Evolutionary conservation across 257 asterid genomes (phyloP), one percentile per base, ranked within the genome.

Genomic region (Anisodus tanguticus): DNA sequence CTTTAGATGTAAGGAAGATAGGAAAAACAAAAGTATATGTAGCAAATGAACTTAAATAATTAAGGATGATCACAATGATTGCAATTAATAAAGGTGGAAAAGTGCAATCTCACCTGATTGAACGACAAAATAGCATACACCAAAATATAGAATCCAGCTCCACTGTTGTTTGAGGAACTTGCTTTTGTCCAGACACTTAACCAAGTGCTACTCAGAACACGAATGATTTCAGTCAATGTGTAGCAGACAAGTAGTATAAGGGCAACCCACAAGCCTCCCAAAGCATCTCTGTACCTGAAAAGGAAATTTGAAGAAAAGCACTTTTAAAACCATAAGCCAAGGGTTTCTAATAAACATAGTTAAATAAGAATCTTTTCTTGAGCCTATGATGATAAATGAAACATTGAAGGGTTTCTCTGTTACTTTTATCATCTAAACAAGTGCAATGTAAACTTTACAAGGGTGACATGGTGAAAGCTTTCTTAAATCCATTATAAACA

Each of bases 171-270:
- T 22, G 90, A 82, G 81, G 92, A 88, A 88, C 97, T 91, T 86
- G 91, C 92, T 84, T 93, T 91, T 19, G 99, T 94, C 99, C 99
- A 96, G 58, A 90, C 86, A 87, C 99, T 92, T 90, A 96, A 85
- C 99, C 98, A 94, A 3, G 97, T 92, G 93, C 99, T 96, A 84
- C 99, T 93, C 71, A 92, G 88, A 82, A 94, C 92, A 86, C 99
- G 90, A 69, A 96, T 91, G 85, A 85, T 87, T 90, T 96, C 99
- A 71, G 95, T 92, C 62, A 88, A 74, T 77, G 82, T 85, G 83
- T 96, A 96, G 87, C 98, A 93, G 10, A 84, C 57, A 71, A 93
- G 92, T 86, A 92, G 80, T 88, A 94, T 84, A 85, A 91, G 87
- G 66, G 93, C 98, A 6, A 92, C 98, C 97, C 97, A 93, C 84